Evolutionary conservation across 2,329 filamentous ascomycete genomes (phyloP), one percentile per base, ranked within the genome.

Genomic region (Leptographium flavum): DNA sequence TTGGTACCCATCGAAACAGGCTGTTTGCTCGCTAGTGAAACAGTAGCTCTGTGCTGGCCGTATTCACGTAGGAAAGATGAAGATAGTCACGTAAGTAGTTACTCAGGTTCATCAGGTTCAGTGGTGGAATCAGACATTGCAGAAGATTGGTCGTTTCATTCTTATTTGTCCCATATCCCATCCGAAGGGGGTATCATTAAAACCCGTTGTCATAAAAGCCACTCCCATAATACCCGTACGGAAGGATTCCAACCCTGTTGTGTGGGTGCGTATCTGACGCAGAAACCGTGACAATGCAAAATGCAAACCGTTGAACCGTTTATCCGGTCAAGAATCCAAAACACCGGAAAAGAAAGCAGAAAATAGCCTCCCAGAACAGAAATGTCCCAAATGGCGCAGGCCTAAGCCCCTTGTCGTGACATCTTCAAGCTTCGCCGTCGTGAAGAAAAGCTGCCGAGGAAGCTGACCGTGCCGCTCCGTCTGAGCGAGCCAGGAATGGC

Each of bases 361-460:
- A 4, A n/a, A 13, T 3, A 17, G 6, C 31, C 21, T n/a, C 13
- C 36, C 14, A 8, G 13, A 9, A 22, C 5, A 42, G 22, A 14
- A 7, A 15, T 25, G 5, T 9, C 21, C 32, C 11, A n/a, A 8
- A n/a, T n/a, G n/a, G n/a, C n/a, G n/a, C n/a, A n/a, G n/a, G n/a
- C n/a, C n/a, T n/a, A n/a, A n/a, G n/a, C n/a, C 13, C 31, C 31
- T 27, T 23, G 28, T 19, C 25, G 32, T 7, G 33, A 7, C 5
- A 40, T 39, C 33, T 23, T n/a, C 14, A 56, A 45, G 42, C 57
- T 59, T 42, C 49, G 52, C 40, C 57, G 50, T 46, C 53, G 45
- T 19, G 50, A 52, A 6, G 57, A 46, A 38, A 59, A 45, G 13
- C 53, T 55, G 43, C 55, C 53, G 31, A 59, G 42, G 21, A 57